Evolutionary conservation across 2,329 filamentous ascomycete genomes (phyloP), one percentile per base, ranked within the genome.

Genomic region (Calonectria naviculata): DNA sequence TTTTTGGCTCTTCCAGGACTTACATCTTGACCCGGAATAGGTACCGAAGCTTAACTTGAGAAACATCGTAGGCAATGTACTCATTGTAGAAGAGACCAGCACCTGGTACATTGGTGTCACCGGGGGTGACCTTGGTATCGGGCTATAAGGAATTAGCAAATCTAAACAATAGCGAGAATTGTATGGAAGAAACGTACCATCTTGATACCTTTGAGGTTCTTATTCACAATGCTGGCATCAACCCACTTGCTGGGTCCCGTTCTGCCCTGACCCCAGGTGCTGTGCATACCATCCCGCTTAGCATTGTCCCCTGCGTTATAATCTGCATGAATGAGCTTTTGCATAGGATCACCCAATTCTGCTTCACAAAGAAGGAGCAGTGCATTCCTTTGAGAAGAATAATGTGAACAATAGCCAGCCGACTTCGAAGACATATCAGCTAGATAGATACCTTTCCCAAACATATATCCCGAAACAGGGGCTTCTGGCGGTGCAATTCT

Each of bases 401-500:
- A 80, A 0, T 90, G 80, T 64, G 82, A 88, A 80, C 94, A 97
- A 84, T 97, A 97, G 76, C 90, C 90, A 19, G 94, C 94, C 2
- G 93, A 95, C 83, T 97, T 97, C 80, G 90, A 93, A 0, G 91
- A 93, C 88, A 95, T 95, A 78, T 97, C 94, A 3, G 94, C 94
- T 2, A 97, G 89, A 80, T 97, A 97, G 56, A 97, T 93, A 52
- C 95, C 95, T 82, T 97, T 97, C 68, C 93, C 95, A 75, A 97
- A 97, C 93, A 96, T 96, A 85, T 96, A 95, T 1, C 94, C 94
- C 5, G 87, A 89, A 0, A 91, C 91, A 0, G 94, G 95, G 0
- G 95, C 95, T 81, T 97, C 93, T 0, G 93, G 93, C 0, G 95
- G 95, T 8, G 95, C 95, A 74, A 97, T 97, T n/a, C 94, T 93